phyloP scores from a whole-genome alignment of 306 rosid species.

The Cotoneaster glaucophyllus region DNA sequence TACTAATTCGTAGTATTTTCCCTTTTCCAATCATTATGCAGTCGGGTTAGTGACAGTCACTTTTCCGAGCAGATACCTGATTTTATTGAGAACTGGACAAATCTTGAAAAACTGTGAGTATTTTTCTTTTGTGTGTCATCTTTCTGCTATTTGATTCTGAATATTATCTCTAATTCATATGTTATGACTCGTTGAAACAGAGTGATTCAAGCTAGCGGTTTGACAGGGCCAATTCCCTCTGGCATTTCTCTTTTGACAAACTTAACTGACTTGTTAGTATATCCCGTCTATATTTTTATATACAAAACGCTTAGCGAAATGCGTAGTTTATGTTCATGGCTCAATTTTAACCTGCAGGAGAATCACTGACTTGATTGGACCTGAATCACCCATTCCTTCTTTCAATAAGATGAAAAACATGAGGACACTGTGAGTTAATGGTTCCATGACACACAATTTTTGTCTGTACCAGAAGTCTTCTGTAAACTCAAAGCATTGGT shows the following conservation, averaged over 20 bases:
- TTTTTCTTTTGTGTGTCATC: background rate
- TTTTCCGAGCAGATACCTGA: slow-evolving; percentile 53
- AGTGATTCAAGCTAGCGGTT: slow-evolving; percentile 63
- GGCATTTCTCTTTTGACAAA: slow-evolving; percentile 34
- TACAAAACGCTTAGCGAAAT: background rate
- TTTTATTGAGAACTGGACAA: slow-evolving; percentile 55
- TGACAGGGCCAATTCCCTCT: slow-evolving; percentile 71
- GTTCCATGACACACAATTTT: background rate
- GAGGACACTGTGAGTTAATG: slow-evolving; percentile 46
- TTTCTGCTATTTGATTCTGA: background rate
- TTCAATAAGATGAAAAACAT: slow-evolving; percentile 29
- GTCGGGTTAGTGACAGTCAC: slow-evolving; percentile 55
- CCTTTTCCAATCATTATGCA: slow-evolving; percentile 17
- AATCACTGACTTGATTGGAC: slow-evolving; percentile 63
- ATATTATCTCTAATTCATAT: background rate
- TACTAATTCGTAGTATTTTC: background rate
- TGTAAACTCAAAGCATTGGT: slow-evolving; percentile 2
- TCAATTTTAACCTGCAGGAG: slow-evolving; percentile 45
- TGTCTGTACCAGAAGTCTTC: background rate
- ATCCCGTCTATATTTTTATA: background rate
- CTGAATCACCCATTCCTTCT: slow-evolving; percentile 49
- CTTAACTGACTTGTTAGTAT: slow-evolving; percentile 54
- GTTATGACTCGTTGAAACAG: slow-evolving; percentile 27
- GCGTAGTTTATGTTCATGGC: background rate
- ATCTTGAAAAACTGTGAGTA: slow-evolving; percentile 41